These are phyloP conservation scores for Eremothecium cymbalariae DNA, from an alignment of 1,139 yeast species.

Conservation along the genomic window DNA sequence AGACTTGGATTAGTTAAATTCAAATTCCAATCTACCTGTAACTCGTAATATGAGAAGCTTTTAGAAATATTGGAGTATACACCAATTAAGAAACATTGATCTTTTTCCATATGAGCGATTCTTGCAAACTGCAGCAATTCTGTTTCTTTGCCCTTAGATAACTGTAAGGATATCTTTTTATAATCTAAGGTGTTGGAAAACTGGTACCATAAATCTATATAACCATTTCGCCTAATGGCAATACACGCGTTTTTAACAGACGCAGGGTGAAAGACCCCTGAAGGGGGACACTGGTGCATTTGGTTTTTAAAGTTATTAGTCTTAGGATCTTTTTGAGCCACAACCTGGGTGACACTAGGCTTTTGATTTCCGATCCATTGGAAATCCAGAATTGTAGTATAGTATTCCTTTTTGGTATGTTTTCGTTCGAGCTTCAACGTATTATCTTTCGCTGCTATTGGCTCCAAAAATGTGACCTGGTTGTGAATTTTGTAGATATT, in stretches of 20 bases:
- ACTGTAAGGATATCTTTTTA: constrained; percentile 29
- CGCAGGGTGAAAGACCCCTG: constrained; percentile 32
- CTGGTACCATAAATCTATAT: constrained; percentile 33
- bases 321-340: constrained; percentile 27
- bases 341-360: constrained; percentile 27
- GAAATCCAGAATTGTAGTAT: constrained; percentile 28
- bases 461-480: constrained; percentile 23
- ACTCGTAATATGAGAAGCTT: constrained; percentile 25
- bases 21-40: constrained; percentile 30
- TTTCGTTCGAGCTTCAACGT: constrained; percentile 23
- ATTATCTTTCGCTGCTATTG: constrained; percentile 11
- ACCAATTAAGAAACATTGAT: constrained; percentile 27
- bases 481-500: constrained; percentile 30
- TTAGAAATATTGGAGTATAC: constrained; percentile 24
- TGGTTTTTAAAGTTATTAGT: constrained; percentile 27
- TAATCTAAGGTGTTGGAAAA: constrained; percentile 33
- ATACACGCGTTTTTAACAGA: constrained; percentile 32
- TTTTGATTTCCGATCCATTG: constrained; percentile 32
- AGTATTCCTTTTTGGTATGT: constrained; percentile 29
- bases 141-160: constrained; percentile 24
- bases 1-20: constrained; percentile 19
- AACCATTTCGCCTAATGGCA: constrained; percentile 31
- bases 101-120: constrained; percentile 29
- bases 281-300: constrained; percentile 30
- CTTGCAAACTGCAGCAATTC: constrained; percentile 30